A percentile compares a stretch with the other conserved stretches of the same genome.
Conservation (phyloP, 768 basidiomycete genomes). For the Leccinum truebloodii region DNA sequence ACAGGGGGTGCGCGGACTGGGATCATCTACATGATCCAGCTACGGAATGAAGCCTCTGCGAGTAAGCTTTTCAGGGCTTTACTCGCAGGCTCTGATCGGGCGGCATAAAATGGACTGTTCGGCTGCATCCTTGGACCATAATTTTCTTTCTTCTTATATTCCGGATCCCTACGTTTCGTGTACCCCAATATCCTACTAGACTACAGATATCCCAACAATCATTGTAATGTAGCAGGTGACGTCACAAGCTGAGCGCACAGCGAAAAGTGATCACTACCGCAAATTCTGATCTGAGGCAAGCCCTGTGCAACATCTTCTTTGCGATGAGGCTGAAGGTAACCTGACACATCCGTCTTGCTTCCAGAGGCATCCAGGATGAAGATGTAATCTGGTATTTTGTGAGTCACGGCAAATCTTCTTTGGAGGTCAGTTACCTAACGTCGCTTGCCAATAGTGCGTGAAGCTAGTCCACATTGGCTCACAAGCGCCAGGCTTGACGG, state of each 20-base stretch:
- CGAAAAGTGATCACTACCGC: conserved; percentile 86
- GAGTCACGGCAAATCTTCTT: conserved; percentile 6
- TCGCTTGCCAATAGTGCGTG: conserved; percentile 83
- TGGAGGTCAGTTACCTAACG: conserved; percentile 56
- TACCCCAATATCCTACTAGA: conserved; percentile 16
- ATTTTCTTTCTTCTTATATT: not conserved
- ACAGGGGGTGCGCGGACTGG: conserved; percentile 83
- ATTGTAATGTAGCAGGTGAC: conserved; percentile 11
- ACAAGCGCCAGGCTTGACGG: conserved; percentile 50
- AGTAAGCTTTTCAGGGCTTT: conserved; percentile 84
- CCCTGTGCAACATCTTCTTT: conserved; percentile 64
- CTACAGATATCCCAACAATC: conserved; percentile 5
- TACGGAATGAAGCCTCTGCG: conserved; percentile 86
- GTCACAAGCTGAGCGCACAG: conserved; percentile 62
- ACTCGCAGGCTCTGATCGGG: conserved; percentile 83
- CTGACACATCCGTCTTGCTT: conserved; percentile 39
- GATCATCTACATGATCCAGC: conserved; percentile 95
- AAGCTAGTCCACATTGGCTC: conserved; percentile 91
- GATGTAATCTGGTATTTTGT: conserved; percentile 72
- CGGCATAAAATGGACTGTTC: conserved; percentile 25
- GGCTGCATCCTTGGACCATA: not conserved
- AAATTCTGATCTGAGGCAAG: conserved; percentile 75
- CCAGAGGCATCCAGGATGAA: conserved; percentile 60
- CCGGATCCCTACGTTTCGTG: not conserved
- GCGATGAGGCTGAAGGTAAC: conserved; percentile 63